Conservation (phyloP, 2,329 filamentous ascomycete species). For the Cladosporium sp. region DNA sequence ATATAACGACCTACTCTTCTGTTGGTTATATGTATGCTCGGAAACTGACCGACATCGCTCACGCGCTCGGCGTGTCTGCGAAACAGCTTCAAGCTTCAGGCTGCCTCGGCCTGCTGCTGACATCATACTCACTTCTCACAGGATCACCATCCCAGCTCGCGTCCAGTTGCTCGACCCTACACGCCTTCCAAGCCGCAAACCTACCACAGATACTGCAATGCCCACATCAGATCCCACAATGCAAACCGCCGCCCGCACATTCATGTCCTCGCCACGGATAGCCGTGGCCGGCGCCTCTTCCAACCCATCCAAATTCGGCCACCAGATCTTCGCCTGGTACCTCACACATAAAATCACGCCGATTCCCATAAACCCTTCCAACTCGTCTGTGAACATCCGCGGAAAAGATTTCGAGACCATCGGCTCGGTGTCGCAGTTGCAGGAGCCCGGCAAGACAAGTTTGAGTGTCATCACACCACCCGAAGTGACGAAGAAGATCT, state of each 20-base stretch:
- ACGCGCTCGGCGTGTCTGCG: not conserved
- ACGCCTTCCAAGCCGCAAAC: not conserved
- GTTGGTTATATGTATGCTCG: not conserved
- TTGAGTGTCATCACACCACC: slow-evolving; percentile 88
- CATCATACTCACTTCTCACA: not conserved
- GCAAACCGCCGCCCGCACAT: slow-evolving; percentile 67
- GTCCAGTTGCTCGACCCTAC: not conserved
- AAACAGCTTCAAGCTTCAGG: not conserved
- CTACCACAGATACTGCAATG: not conserved
- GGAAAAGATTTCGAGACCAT: slow-evolving; percentile 59
- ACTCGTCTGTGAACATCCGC: slow-evolving; percentile 60
- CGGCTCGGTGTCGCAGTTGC: slow-evolving; percentile 61
- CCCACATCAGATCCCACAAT: slow-evolving; percentile 37
- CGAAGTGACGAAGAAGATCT: slow-evolving; percentile 64
- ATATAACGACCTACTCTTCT: too few species aligned
- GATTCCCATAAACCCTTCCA: slow-evolving; percentile 76
- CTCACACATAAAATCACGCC: slow-evolving; percentile 68
- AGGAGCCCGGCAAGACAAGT: slow-evolving; percentile 64
- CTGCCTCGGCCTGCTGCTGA: slow-evolving; percentile 3
- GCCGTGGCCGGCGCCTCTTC: slow-evolving; percentile 88
- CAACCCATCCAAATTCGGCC: slow-evolving; percentile 79
- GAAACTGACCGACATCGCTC: not conserved
- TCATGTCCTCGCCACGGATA: slow-evolving; percentile 76
- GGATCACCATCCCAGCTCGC: not conserved
- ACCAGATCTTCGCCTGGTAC: slow-evolving; percentile 92